A percentile compares a stretch with the other conserved stretches of the same genome.
These are phyloP conservation scores for Bretziella fagacearum DNA, from an alignment of 2,329 filamentous ascomycete species.

Conservation along the genomic window DNA sequence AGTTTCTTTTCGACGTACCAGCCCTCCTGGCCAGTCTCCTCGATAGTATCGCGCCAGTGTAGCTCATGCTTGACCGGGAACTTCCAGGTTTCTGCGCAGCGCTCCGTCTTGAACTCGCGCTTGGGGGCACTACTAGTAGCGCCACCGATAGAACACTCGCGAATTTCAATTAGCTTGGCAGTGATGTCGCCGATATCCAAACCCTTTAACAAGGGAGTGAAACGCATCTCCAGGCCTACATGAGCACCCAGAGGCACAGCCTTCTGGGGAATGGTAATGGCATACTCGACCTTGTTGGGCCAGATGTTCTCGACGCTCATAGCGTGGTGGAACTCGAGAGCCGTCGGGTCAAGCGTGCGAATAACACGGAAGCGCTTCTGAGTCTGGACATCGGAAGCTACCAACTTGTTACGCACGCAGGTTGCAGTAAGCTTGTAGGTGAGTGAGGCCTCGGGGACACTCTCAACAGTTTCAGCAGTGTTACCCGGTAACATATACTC, in stretches of 20 bases:
- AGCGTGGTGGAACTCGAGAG: conserved; percentile 63
- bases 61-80: conserved; percentile 38
- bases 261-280: conserved; percentile 82
- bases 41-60: conserved; percentile 52
- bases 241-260: conserved; percentile 86
- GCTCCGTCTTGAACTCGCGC: conserved; percentile 44
- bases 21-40: conserved; percentile 49
- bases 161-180: conserved; percentile 62
- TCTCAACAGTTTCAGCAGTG: conserved; percentile 77
- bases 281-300: conserved; percentile 96
- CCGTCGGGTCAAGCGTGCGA: conserved; percentile 57
- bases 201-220: conserved; percentile 79
- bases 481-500: conserved; percentile 54
- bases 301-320: conserved; percentile 97
- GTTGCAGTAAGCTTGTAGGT: conserved; percentile 86
- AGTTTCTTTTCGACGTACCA: conserved; percentile 43
- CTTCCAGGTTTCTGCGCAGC: conserved; percentile 44
- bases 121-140: conserved; percentile 26
- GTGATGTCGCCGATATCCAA: conserved; percentile 70
- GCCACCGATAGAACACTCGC: conserved; percentile 44
- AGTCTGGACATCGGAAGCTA: conserved; percentile 63
- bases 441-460: conserved; percentile 68
- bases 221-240: conserved; percentile 67
- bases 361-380: conserved; percentile 66
- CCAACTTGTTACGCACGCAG: conserved; percentile 67